Evolutionary conservation across 2,329 filamentous ascomycete species (phyloP).

Genomic region (Beauveria rudraprayagi): DNA sequence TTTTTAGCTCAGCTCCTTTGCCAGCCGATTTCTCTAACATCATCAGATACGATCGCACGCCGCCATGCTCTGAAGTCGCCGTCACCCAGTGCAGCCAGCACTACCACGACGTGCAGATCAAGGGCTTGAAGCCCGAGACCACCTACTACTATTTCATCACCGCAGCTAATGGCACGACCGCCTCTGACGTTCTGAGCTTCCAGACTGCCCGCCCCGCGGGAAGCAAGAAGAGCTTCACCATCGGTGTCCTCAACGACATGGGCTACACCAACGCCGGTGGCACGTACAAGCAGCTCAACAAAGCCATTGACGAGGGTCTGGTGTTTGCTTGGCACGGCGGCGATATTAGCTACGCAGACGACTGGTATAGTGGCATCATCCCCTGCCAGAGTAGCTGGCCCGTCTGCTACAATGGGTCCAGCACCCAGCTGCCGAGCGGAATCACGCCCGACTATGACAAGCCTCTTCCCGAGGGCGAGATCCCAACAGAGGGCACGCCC

Average conservation of each 20-base stretch:
- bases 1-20: neutral
- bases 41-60: constrained; percentile 40
- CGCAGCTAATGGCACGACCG: constrained; percentile 40
- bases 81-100: constrained; percentile 43
- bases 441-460: constrained; percentile 31
- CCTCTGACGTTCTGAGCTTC: constrained; percentile 37
- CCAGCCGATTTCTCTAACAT: neutral
- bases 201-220: constrained; percentile 37
- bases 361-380: constrained; percentile 43
- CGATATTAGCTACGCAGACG: constrained; percentile 42
- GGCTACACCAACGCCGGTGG: constrained; percentile 44
- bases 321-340: constrained; percentile 46
- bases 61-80: constrained; percentile 36
- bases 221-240: constrained; percentile 30
- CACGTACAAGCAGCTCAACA: constrained; percentile 34
- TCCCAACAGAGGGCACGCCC: constrained; percentile 36
- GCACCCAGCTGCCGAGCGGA: constrained; percentile 30
- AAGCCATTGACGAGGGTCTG: constrained; percentile 34
- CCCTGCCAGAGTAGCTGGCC: constrained; percentile 39
- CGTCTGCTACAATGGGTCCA: constrained; percentile 44
- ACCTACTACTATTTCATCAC: constrained; percentile 45
- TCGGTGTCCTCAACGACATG: constrained; percentile 45
- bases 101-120: constrained; percentile 42
- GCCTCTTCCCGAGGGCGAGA: constrained; percentile 37
- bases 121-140: constrained; percentile 30